Base-by-base conservation (phyloP, 2,329 filamentous ascomycete genomes). In the Phaeophleospora eucalypticola region DNA sequence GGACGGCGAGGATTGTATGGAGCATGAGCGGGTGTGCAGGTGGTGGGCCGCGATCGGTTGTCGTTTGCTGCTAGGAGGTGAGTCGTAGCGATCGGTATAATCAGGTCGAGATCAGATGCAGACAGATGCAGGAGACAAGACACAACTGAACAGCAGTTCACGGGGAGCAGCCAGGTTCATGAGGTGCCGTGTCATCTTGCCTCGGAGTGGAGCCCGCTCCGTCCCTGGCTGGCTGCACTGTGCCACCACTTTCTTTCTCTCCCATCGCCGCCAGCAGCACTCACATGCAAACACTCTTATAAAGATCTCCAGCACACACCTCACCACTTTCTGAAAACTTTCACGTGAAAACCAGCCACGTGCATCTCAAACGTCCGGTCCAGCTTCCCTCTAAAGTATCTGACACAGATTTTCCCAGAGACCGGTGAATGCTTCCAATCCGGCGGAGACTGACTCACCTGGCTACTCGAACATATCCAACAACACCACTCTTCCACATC, bases 371-470 rank as follows among this genome's bases (percentile, higher is more conserved):
- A n/a, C n/a, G n/a, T n/a, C n/a, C n/a, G n/a, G n/a, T n/a, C n/a
- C n/a, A n/a, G n/a, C n/a, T n/a, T n/a, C n/a, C n/a, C n/a, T n/a
- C 15, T 10, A 16, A 16, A 37, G n/a, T n/a, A n/a, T 19, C 12
- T 9, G 37, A 15, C 37, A 17, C 37, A 39, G 9, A 24, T 9
- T 3, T 39, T 24, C 12, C n/a, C 17, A 24, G 17, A 29, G 24
- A 6, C 24, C 12, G 18, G 45, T 57, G 51, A 46, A 58, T 58
- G 56, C 49, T 41, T 45, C 44, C 48, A 21, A 19, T 46, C 43
- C 45, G 39, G 14, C 49, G 45, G 32, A 51, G 37, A 41, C 37
- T 57, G 53, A 58, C 50, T 54, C 53, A 53, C 48, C 47, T 45
- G 45, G 36, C 46, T 20, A 15, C 35, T 10, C 32, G 29, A 36